Conservation (phyloP, 148 eudicot species). For the Suaeda aralocaspica region DNA sequence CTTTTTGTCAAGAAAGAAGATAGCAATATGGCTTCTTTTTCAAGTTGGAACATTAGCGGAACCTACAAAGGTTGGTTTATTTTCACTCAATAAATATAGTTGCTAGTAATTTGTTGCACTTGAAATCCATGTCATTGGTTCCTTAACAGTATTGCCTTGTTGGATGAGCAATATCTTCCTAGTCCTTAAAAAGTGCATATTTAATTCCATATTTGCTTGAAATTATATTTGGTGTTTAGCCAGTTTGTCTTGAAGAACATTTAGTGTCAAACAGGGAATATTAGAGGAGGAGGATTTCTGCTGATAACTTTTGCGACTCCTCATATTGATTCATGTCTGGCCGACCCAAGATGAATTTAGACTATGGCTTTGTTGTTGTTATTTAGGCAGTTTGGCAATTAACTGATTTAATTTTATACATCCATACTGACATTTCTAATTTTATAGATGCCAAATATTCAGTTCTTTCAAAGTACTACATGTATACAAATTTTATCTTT, state of each 20-base stretch:
- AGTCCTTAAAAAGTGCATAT: not conserved
- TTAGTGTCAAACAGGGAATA: too few species aligned
- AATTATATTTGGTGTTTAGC: not conserved
- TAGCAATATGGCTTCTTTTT: conserved; percentile 61
- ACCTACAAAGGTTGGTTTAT: conserved; percentile 77
- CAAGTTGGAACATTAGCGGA: conserved; percentile 95
- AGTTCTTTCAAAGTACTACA: not conserved
- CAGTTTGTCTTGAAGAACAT: too few species aligned
- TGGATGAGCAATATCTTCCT: not conserved
- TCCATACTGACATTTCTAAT: too few species aligned
- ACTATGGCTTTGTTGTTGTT: too few species aligned
- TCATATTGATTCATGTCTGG: too few species aligned
- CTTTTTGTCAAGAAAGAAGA: conserved; percentile 75
- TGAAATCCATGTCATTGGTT: not conserved
- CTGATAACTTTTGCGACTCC: too few species aligned
- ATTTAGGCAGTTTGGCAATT: too few species aligned
- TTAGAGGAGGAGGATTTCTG: too few species aligned
- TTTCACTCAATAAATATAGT: conserved; percentile 7
- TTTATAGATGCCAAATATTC: not conserved
- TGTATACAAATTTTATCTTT: not conserved
- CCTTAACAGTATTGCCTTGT: conserved; percentile 12
- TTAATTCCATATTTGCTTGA: conserved; percentile 2
- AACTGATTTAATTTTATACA: too few species aligned
- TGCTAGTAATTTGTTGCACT: not conserved
- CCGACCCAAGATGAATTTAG: too few species aligned